phyloP scores from a whole-genome alignment of 73 alveolate genomes.

The Tetrahymena borealis region DNA sequence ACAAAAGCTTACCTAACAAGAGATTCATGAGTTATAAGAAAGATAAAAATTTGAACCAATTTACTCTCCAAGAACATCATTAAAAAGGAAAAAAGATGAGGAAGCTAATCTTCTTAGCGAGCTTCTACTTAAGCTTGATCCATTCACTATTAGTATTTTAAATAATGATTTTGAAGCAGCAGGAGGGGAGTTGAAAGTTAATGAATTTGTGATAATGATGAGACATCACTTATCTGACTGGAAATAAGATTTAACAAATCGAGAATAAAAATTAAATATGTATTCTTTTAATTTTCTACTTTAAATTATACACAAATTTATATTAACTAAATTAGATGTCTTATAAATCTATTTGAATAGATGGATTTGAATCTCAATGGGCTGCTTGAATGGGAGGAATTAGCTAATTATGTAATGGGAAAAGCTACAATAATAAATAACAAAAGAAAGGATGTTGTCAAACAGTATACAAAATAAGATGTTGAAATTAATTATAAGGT shows the following conservation, averaged over 20 bases:
- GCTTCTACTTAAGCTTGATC: conserved; percentile 70
- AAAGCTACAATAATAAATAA: conserved; percentile 62
- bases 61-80: conserved; percentile 35
- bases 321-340: neutral
- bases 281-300: neutral
- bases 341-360: conserved; percentile 42
- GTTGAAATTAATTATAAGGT: conserved; percentile 23
- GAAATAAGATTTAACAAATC: conserved; percentile 53
- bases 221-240: conserved; percentile 66
- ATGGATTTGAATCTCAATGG: conserved; percentile 68
- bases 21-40: neutral
- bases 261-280: conserved; percentile 52
- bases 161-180: conserved; percentile 56
- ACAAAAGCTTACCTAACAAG: neutral
- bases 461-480: conserved; percentile 49
- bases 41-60: conserved; percentile 2
- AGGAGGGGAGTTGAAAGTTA: conserved; percentile 41
- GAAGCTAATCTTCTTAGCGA: conserved; percentile 50
- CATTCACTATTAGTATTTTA: conserved; percentile 64
- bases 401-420: conserved; percentile 66
- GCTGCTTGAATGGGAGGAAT: conserved; percentile 70
- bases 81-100: conserved; percentile 11
- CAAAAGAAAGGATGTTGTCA: conserved; percentile 58
- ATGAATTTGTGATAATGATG: conserved; percentile 54
- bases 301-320: neutral